Conservation (phyloP, 2,329 filamentous ascomycete genomes). For the Aspergillus spinulosporus region DNA sequence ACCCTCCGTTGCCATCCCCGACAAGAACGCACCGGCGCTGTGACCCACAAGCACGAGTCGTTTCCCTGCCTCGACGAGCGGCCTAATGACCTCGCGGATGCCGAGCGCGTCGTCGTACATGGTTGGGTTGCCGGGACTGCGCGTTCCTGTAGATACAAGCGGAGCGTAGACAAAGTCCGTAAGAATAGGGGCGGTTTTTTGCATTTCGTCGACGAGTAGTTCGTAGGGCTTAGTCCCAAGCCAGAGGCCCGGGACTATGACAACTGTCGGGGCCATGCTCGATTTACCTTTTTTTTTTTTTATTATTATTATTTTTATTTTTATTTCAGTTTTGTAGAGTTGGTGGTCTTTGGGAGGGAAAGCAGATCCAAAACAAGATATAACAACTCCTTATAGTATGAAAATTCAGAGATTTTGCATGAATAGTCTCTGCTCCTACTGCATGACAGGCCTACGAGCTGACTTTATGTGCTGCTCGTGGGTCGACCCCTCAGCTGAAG, state of each 20-base stretch:
- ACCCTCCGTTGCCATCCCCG: slow-evolving; percentile 2
- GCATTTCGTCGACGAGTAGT: not conserved
- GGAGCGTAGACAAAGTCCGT: not conserved
- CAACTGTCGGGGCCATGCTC: slow-evolving; percentile 1
- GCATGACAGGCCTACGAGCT: too few species aligned
- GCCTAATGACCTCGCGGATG: not conserved
- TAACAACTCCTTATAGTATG: too few species aligned
- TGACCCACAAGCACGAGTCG: slow-evolving; percentile 2
- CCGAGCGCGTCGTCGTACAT: slow-evolving; percentile 7
- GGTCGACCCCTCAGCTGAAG: too few species aligned
- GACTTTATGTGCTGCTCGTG: too few species aligned
- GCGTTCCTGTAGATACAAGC: slow-evolving; percentile 2
- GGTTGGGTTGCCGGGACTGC: slow-evolving; percentile 5
- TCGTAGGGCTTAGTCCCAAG: slow-evolving; percentile 1
- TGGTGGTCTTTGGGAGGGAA: too few species aligned
- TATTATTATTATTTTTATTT: too few species aligned
- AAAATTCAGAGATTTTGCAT: too few species aligned
- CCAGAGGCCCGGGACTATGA: slow-evolving; percentile 13
- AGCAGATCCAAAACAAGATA: too few species aligned
- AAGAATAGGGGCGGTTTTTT: not conserved
- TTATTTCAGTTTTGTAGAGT: too few species aligned
- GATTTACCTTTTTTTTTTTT: too few species aligned
- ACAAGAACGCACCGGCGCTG: slow-evolving; percentile 1
- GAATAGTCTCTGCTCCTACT: too few species aligned
- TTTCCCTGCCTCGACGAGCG: not conserved